Conservation (phyloP, 169 alveolate genomes). For the Sarcocystis neurona region DNA sequence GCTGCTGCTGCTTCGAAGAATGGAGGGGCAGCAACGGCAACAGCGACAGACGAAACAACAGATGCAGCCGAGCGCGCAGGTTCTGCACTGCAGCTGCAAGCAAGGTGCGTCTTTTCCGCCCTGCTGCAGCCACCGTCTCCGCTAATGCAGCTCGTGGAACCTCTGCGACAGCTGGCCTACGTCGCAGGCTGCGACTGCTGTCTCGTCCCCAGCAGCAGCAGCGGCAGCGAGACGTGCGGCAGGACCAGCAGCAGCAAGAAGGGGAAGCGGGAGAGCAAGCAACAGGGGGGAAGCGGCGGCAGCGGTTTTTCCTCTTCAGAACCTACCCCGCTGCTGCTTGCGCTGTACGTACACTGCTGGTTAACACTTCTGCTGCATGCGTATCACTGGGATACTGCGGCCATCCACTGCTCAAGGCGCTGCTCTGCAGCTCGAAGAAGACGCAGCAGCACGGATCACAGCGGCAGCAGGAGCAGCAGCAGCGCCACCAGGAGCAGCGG, state of each 20-base stretch:
- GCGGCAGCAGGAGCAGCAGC: too few species aligned
- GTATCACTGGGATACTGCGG: not conserved
- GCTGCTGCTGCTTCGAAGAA: too few species aligned
- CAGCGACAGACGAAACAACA: not conserved
- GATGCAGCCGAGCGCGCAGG: not conserved
- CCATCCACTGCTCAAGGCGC: not conserved
- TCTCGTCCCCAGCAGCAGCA: too few species aligned
- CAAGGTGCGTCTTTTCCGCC: too few species aligned
- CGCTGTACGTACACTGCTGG: conserved; percentile 15
- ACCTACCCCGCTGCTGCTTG: not conserved
- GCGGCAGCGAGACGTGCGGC: too few species aligned
- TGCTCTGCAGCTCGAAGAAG: too few species aligned
- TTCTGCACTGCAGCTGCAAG: not conserved
- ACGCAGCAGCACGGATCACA: too few species aligned
- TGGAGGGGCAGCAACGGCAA: not conserved
- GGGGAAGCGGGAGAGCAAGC: too few species aligned
- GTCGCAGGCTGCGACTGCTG: not conserved
- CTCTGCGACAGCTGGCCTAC: not conserved
- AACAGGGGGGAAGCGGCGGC: not conserved
- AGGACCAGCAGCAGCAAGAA: not conserved
- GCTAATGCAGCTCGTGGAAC: not conserved
- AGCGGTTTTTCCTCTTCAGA: not conserved
- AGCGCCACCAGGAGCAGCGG: too few species aligned
- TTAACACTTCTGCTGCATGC: not conserved
- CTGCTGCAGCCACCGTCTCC: not conserved